Evolutionary conservation across 1,284 basidiomycete genomes (phyloP).

Genomic region (Trametes versicolor): DNA sequence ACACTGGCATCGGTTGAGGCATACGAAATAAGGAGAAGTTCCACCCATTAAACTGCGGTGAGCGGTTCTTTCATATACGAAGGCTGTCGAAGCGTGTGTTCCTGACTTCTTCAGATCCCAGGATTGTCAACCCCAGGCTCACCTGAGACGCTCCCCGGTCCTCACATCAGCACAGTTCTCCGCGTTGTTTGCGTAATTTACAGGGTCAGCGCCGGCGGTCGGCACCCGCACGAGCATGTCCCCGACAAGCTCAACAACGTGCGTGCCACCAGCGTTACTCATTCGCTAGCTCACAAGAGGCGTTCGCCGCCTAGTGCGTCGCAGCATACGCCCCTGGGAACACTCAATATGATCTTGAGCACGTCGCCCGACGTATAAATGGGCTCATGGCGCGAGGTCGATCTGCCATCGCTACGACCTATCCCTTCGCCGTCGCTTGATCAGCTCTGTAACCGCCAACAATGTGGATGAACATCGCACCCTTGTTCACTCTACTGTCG

Average conservation of each 20-base stretch:
- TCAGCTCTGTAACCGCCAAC: not conserved
- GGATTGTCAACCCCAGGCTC: constrained; percentile 7
- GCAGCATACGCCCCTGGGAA: constrained; percentile 3
- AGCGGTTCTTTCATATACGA: not conserved
- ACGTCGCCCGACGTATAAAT: constrained; percentile 15
- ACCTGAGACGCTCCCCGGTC: not conserved
- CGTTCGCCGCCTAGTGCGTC: not conserved
- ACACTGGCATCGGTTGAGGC: no score
- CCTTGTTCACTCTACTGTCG: constrained; percentile 31
- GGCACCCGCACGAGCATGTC: constrained; percentile 8
- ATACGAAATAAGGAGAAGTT: no score
- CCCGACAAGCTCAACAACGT: constrained; percentile 22
- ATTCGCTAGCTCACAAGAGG: constrained; percentile 13
- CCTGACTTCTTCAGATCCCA: constrained; percentile 3
- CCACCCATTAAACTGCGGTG: not conserved
- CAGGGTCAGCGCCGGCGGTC: constrained; percentile 8
- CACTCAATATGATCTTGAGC: not conserved
- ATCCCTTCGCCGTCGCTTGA: not conserved
- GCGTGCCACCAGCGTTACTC: constrained; percentile 8
- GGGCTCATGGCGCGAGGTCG: not conserved
- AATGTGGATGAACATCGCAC: constrained; percentile 28
- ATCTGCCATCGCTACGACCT: constrained; percentile 2
- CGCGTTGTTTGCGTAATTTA: constrained; percentile 2
- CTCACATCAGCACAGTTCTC: constrained; percentile 7
- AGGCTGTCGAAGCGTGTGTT: not conserved